Evolutionary conservation across 2,329 filamentous ascomycete genomes (phyloP), one percentile per base, ranked within the genome.

Genomic region (Fusarium sp.): DNA sequence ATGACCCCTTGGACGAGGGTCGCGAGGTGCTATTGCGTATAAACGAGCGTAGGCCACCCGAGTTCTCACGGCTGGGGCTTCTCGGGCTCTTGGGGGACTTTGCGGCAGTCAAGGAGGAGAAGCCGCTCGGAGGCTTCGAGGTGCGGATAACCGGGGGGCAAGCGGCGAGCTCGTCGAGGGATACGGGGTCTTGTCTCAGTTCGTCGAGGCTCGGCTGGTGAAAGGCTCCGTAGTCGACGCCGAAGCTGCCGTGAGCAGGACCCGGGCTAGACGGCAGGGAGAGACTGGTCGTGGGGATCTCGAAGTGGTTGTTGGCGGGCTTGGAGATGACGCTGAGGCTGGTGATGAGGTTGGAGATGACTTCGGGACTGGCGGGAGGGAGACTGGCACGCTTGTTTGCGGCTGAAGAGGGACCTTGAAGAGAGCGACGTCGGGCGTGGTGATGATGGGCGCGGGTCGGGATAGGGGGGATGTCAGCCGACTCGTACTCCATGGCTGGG

Each of bases 121-220:
- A 90, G 63, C 93, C 94, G 60, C 93, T 94, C 1, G 94, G 94
- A 9, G 92, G 93, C 81, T 95, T 95, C 35, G 94, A 90, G 35
- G 95, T 97, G 73, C 93, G 92, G 76, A 97, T 89, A 64, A 96
- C 89, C 20, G 95, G 95, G 14, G 94, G 85, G 57, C 86, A 85
- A 25, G 90, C 90, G 33, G 90, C 87, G 52, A 91, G 84, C 64
- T 92, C 89, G 82, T 91, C 88, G 73, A 91, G 82, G 12, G 87
- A 85, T 7, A 85, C 76, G 50, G 78, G 78, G 38, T 87, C 85
- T 58, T 89, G 85, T 52, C 85, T 79, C 14, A 87, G 79, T 20
- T 89, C 86, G 62, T 87, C 86, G 35, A 87, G 83, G 20, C 86
- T 84, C 6, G 88, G 85, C 56, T 87, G 84, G 59, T 87, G 85